A percentile compares a stretch with the other conserved stretches of the same genome.
phyloP scores from a whole-genome alignment of 2,329 filamentous ascomycete species.

The Penicillium sumatraense region DNA sequence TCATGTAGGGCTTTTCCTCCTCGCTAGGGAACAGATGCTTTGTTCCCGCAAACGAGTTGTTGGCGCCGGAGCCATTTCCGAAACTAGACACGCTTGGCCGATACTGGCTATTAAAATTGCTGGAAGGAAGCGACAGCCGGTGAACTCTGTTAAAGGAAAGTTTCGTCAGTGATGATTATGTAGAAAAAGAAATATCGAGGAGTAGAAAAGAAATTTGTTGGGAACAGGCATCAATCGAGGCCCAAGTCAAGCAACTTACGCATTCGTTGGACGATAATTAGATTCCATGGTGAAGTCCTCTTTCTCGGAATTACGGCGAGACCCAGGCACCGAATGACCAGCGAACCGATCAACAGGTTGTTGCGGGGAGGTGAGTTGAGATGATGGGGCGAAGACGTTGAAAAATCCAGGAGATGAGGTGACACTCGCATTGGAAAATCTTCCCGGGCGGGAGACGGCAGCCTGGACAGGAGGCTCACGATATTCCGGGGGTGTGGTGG shows the following conservation, averaged over 20 bases:
- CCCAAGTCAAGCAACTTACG: background rate
- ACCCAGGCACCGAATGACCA: slow-evolving; percentile 83
- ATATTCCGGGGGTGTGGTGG: slow-evolving; percentile 94
- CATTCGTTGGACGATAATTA: background rate
- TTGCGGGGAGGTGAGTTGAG: slow-evolving; percentile 75
- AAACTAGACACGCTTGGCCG: slow-evolving; percentile 36
- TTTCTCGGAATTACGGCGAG: slow-evolving; percentile 86
- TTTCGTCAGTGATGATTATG: slow-evolving; percentile 11
- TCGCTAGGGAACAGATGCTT: slow-evolving; percentile 87
- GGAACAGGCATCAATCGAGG: background rate
- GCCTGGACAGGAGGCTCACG: slow-evolving; percentile 79
- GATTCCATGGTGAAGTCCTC: slow-evolving; percentile 75
- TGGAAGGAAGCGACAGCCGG: slow-evolving; percentile 92
- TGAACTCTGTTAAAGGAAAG: slow-evolving; percentile 65
- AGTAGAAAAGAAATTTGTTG: slow-evolving; percentile 60
- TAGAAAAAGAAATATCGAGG: slow-evolving; percentile 67
- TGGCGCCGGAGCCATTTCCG: slow-evolving; percentile 58
- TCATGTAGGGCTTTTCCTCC: slow-evolving; percentile 60
- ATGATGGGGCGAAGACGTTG: slow-evolving; percentile 72
- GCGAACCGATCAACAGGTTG: slow-evolving; percentile 68
- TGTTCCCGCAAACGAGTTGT: slow-evolving; percentile 83
- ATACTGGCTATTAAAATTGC: slow-evolving; percentile 37
- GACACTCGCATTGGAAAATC: slow-evolving; percentile 87
- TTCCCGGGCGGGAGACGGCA: slow-evolving; percentile 80
- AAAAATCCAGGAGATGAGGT: slow-evolving; percentile 78